Evolutionary conservation across 2,329 filamentous ascomycete genomes (phyloP).

Genomic region (Pleoardoris graminearum): DNA sequence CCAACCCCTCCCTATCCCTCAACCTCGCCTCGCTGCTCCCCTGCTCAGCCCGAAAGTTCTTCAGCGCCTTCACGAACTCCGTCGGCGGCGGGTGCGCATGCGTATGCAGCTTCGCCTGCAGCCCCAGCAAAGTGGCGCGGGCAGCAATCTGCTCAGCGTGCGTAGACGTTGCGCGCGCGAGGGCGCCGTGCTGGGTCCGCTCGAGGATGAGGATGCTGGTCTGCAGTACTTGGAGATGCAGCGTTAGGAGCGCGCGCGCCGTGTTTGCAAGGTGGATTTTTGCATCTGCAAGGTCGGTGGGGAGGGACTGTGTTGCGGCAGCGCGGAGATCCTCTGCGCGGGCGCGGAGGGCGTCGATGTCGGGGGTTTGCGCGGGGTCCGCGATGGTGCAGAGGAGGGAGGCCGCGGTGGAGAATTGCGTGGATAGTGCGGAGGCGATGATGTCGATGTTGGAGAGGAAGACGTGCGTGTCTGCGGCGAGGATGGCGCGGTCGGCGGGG

Average conservation of each 20-base stretch:
- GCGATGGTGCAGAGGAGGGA: constrained; percentile 40
- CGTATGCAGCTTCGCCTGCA: constrained; percentile 45
- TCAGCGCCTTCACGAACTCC: constrained; percentile 35
- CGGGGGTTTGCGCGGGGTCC: constrained; percentile 21
- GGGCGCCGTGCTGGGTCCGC: constrained; percentile 52
- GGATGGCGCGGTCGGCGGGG: constrained; percentile 43
- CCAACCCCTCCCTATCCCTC: constrained; percentile 37
- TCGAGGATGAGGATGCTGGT: constrained; percentile 50
- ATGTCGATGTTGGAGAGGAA: constrained; percentile 47
- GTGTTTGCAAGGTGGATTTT: constrained; percentile 42
- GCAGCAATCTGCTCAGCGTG: constrained; percentile 49
- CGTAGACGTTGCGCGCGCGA: constrained; percentile 47
- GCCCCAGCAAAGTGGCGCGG: constrained; percentile 47
- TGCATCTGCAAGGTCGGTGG: constrained; percentile 28
- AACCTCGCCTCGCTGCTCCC: constrained; percentile 34
- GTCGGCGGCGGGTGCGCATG: constrained; percentile 31
- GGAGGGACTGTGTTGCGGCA: constrained; percentile 21
- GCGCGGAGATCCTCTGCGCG: constrained; percentile 16
- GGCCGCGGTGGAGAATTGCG: constrained; percentile 35
- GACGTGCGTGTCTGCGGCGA: constrained; percentile 44
- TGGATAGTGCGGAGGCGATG: constrained; percentile 41
- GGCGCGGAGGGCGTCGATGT: constrained; percentile 14
- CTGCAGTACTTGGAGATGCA: constrained; percentile 45
- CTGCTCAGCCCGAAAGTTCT: constrained; percentile 36
- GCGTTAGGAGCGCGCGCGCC: constrained; percentile 35